Evolutionary conservation across 1,284 basidiomycete genomes (phyloP).

Genomic region (Meira miltonrushii): DNA sequence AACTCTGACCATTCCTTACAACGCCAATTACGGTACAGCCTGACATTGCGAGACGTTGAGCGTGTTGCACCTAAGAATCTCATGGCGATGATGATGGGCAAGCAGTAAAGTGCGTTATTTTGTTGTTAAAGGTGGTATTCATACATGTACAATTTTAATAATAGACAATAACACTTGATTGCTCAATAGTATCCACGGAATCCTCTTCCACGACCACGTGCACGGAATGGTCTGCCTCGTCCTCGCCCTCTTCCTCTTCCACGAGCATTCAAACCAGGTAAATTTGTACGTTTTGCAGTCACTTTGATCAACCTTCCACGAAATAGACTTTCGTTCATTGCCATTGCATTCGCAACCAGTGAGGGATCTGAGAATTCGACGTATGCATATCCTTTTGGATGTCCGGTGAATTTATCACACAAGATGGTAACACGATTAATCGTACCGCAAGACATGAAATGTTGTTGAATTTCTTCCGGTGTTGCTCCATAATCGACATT

Average conservation of each 20-base stretch:
- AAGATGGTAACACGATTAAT: slow-evolving; percentile 99
- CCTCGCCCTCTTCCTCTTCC: slow-evolving; percentile 45
- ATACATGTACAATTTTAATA: background rate
- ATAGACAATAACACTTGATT: background rate
- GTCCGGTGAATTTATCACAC: slow-evolving; percentile 99
- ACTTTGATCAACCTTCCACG: slow-evolving; percentile 88
- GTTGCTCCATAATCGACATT: slow-evolving; percentile 98
- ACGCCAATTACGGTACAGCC: slow-evolving; percentile 66
- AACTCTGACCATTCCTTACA: slow-evolving; percentile 53
- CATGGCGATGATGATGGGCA: slow-evolving; percentile 13
- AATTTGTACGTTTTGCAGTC: slow-evolving; percentile 51
- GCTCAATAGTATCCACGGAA: slow-evolving; percentile 3
- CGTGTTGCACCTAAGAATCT: slow-evolving; percentile 40
- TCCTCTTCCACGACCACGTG: slow-evolving; percentile 16
- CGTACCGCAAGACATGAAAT: slow-evolving; percentile 94
- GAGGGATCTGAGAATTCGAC: slow-evolving; percentile 97
- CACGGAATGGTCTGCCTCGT: slow-evolving; percentile 25
- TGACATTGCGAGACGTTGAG: slow-evolving; percentile 77
- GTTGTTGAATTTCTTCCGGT: slow-evolving; percentile 95
- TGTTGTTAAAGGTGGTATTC: background rate
- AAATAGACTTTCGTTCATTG: slow-evolving; percentile 95
- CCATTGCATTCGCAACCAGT: slow-evolving; percentile 81
- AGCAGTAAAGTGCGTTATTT: slow-evolving; percentile 13
- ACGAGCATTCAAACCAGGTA: slow-evolving; percentile 42
- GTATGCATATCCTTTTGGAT: slow-evolving; percentile 98